Percentiles rank a stretch among this genome's conserved stretches.
Evolutionary conservation across 2,329 filamentous ascomycete genomes (phyloP).

Genomic region (Fusarium sp.): DNA sequence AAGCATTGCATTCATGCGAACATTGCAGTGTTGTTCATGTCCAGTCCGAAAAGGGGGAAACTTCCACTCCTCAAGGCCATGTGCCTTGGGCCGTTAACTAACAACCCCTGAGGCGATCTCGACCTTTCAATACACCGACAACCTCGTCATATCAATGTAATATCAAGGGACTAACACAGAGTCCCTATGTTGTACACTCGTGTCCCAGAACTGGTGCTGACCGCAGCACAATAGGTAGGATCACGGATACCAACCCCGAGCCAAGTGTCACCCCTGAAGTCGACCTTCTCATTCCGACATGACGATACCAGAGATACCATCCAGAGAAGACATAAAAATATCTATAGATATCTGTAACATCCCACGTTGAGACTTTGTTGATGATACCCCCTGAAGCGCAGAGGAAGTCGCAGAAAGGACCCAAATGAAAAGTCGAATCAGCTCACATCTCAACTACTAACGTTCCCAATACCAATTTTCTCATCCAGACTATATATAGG

Average conservation of each 20-base stretch:
- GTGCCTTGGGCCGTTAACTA: background rate
- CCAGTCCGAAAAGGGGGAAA: background rate
- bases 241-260: background rate
- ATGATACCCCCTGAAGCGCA: too few species aligned
- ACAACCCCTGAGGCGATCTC: background rate
- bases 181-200: background rate
- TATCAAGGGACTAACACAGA: too few species aligned
- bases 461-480: background rate
- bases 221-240: background rate
- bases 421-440: background rate
- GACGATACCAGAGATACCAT: background rate
- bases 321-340: background rate
- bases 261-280: background rate
- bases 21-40: background rate
- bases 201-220: background rate
- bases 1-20: background rate
- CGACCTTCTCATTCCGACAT: background rate
- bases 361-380: background rate
- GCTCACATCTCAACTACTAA: background rate
- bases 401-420: background rate
- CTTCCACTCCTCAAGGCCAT: background rate
- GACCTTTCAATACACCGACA: background rate
- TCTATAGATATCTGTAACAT: background rate
- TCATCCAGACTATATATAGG: background rate
- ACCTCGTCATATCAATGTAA: accelerated